Evolutionary conservation across 306 rosid genomes (phyloP).

Genomic region (Rosa rugosa): DNA sequence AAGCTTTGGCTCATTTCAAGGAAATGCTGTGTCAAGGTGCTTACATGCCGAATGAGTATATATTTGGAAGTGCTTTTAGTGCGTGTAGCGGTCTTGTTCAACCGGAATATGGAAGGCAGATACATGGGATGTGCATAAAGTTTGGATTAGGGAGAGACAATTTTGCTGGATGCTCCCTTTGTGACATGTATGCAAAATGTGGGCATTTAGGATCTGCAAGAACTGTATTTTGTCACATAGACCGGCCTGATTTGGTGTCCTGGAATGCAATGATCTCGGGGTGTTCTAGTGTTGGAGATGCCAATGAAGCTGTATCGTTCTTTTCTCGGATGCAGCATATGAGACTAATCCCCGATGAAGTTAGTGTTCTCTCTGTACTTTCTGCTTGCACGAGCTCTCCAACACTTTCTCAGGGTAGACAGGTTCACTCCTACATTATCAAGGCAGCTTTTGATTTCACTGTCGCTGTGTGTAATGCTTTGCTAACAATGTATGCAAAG

Average conservation of each 20-base stretch:
- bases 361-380: slow-evolving; percentile 60
- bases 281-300: slow-evolving; percentile 43
- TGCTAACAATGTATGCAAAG: slow-evolving; percentile 67
- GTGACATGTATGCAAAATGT: slow-evolving; percentile 75
- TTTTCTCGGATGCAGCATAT: slow-evolving; percentile 51
- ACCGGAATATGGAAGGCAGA: slow-evolving; percentile 68
- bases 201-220: slow-evolving; percentile 52
- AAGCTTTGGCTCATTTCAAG: slow-evolving; percentile 59
- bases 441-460: slow-evolving; percentile 47
- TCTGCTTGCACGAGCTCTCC: slow-evolving; percentile 53
- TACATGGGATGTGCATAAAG: slow-evolving; percentile 64
- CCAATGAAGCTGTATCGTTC: slow-evolving; percentile 47
- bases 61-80: slow-evolving; percentile 66
- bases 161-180: slow-evolving; percentile 77
- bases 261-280: slow-evolving; percentile 81
- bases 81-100: slow-evolving; percentile 61
- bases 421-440: slow-evolving; percentile 56
- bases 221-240: slow-evolving; percentile 51
- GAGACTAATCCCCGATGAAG: slow-evolving; percentile 50
- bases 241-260: slow-evolving; percentile 63
- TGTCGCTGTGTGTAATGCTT: slow-evolving; percentile 50
- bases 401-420: slow-evolving; percentile 60
- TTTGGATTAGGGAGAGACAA: slow-evolving; percentile 56
- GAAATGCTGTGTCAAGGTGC: slow-evolving; percentile 55
- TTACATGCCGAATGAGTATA: slow-evolving; percentile 64